phyloP scores from a whole-genome alignment of 495 filamentous ascomycete species.

The Lasiosphaeriaceae sp. region DNA sequence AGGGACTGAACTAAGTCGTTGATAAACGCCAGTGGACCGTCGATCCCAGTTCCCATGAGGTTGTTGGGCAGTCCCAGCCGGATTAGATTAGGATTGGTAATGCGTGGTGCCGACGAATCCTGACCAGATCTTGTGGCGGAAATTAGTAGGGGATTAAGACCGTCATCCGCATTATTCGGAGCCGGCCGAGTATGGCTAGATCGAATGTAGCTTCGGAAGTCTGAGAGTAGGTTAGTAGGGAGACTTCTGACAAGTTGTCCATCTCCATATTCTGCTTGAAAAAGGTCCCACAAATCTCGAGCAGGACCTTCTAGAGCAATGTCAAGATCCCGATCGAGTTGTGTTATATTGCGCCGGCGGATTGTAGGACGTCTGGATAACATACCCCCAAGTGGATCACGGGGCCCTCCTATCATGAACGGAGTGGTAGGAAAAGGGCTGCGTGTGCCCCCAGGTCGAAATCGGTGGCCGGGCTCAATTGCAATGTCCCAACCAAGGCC shows the following conservation, averaged over 20 bases:
- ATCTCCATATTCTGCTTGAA: background rate
- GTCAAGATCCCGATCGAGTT: too few species aligned
- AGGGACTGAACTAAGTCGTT: slow-evolving; percentile 36
- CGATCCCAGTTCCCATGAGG: slow-evolving; percentile 19
- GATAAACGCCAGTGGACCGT: slow-evolving; percentile 39
- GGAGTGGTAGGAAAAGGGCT: slow-evolving; percentile 35
- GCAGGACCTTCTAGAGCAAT: background rate
- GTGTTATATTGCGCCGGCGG: too few species aligned
- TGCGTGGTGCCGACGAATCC: slow-evolving; percentile 33
- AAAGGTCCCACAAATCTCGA: background rate
- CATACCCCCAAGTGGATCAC: slow-evolving; percentile 44
- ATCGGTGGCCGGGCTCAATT: slow-evolving; percentile 31
- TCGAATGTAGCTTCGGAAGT: slow-evolving; percentile 37
- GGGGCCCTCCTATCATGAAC: slow-evolving; percentile 42
- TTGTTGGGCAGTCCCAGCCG: slow-evolving; percentile 32
- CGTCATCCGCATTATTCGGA: slow-evolving; percentile 58
- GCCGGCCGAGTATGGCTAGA: slow-evolving; percentile 22
- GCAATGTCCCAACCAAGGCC: slow-evolving; percentile 46
- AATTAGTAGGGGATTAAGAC: slow-evolving; percentile 72
- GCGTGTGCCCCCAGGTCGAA: slow-evolving; percentile 25
- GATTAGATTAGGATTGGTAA: slow-evolving; percentile 25
- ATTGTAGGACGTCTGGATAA: slow-evolving; percentile 1
- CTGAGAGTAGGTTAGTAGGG: slow-evolving; percentile 12
- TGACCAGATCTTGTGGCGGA: slow-evolving; percentile 28
- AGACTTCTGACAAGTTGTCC: background rate